Base-by-base conservation (phyloP, 371 early-diverging fungal species). In the Mortierella sp. region DNA sequence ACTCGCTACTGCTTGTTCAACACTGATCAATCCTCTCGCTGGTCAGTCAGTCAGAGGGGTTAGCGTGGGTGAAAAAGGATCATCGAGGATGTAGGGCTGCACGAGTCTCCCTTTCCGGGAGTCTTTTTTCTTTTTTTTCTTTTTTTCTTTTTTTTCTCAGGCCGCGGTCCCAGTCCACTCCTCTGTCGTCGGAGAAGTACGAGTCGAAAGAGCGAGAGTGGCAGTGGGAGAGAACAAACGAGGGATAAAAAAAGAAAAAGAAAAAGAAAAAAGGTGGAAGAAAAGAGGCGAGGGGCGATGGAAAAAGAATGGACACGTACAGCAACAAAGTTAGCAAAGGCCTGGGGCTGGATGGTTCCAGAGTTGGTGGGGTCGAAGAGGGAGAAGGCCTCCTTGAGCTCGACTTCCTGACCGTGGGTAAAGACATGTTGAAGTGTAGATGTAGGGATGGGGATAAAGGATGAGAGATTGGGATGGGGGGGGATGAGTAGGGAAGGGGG, bases 301-400 rank as follows among this genome's bases (percentile, higher is more conserved):
- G 46, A 16, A 45, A 47, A 57, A 21, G 45, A 51, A 16, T 45
- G 46, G 15, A 19, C 60, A 75, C 70, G 60, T 59, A 30, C 79
- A 66, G 72, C 70, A 46, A 79, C 23, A 53, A 79, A 79, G 43
- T 72, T 68, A 57, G 72, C 19, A 57, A 79, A 79, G 51, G 79
- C 73, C 73, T 72, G 48, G 66, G 79, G 79, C 73, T 79, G 79
- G 79, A 79, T 79, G 67, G 46, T 37, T 44, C 79, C 79, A 29
- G 79, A 79, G 67, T 79, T 79, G 64, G 79, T 79, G 60, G 79
- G 72, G 73, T 79, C 79, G 67, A 79, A 79, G 63, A 79, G 79
- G 46, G 79, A 69, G 57, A 73, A 73, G 44, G 80, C 80, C 73
- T 79, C 80, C 80, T 79, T 79, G 74, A 55, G 66, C 51, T 79